Conservation (phyloP, 2,329 filamentous ascomycete species). For the Fusarium begoniae region DNA sequence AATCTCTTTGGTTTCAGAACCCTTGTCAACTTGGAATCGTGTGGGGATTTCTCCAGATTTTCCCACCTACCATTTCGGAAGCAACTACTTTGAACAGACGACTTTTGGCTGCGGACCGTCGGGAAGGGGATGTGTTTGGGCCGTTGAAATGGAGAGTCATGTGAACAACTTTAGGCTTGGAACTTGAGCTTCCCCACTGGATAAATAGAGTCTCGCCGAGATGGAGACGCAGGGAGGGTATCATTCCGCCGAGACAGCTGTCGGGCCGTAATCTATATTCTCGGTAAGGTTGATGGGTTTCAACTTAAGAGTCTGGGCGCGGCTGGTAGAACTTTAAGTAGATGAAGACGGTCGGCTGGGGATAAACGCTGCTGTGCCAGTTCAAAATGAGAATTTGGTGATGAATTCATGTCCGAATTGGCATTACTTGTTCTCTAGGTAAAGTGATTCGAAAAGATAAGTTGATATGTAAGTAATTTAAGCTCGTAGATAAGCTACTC, state of each 20-base stretch:
- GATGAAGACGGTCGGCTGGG: not conserved
- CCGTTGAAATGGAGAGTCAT: not conserved
- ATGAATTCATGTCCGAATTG: not conserved
- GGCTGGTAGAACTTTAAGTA: not conserved
- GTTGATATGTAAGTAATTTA: not conserved
- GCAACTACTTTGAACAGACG: not conserved
- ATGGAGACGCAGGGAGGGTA: not conserved
- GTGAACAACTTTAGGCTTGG: not conserved
- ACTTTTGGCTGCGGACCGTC: not conserved
- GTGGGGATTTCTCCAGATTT: conserved; percentile 7
- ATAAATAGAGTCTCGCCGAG: not conserved
- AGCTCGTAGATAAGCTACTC: not conserved
- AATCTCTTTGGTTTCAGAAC: conserved; percentile 4
- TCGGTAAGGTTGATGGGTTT: not conserved
- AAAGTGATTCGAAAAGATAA: no score
- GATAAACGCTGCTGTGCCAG: not conserved
- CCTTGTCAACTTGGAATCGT: not conserved
- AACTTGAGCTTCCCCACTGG: not conserved
- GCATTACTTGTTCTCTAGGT: accelerated
- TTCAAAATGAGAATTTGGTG: not conserved
- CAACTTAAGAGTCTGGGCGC: not conserved
- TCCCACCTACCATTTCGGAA: conserved; percentile 17
- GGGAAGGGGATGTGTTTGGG: not conserved
- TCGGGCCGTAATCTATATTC: not conserved
- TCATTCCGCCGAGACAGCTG: not conserved